phyloP scores from a whole-genome alignment of 495 filamentous ascomycete species.

The Endocarpon pusillum region DNA sequence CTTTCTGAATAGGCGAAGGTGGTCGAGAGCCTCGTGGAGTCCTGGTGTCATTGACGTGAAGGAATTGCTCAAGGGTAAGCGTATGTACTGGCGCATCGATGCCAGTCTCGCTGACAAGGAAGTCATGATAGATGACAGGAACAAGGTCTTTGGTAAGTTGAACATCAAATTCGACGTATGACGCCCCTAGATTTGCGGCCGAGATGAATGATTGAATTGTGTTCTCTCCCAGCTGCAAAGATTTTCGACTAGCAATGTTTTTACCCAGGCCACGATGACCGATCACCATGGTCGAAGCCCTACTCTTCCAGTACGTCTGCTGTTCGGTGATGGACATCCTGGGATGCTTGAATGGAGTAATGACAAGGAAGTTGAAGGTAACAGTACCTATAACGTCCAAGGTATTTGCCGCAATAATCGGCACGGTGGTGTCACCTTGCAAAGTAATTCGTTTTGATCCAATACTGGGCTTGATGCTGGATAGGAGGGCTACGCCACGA shows the following conservation, averaged over 20 bases:
- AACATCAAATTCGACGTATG: constrained; percentile 88
- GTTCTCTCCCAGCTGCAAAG: constrained; percentile 89
- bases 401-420: constrained; percentile 64
- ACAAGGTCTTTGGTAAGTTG: constrained; percentile 98
- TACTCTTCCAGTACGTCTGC: constrained; percentile 89
- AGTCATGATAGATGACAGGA: constrained; percentile 98
- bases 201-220: constrained; percentile 90
- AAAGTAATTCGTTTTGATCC: constrained; percentile 70
- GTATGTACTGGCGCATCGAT: constrained; percentile 95
- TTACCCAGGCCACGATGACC: constrained; percentile 88
- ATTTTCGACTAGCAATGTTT: constrained; percentile 65
- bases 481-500: constrained; percentile 79
- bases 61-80: constrained; percentile 80
- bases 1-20: constrained; percentile 23
- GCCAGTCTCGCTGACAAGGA: constrained; percentile 93
- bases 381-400: constrained; percentile 85
- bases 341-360: constrained; percentile 86
- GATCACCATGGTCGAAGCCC: constrained; percentile 72
- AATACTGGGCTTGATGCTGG: constrained; percentile 62
- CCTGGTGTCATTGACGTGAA: constrained; percentile 56
- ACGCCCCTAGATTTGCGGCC: constrained; percentile 80
- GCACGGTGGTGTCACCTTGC: constrained; percentile 84
- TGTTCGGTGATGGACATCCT: constrained; percentile 80
- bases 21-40: constrained; percentile 25
- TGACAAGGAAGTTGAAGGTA: constrained; percentile 90